Evolutionary conservation across 2,329 filamentous ascomycete genomes (phyloP).

Genomic region (Hansfordia pulvinata): DNA sequence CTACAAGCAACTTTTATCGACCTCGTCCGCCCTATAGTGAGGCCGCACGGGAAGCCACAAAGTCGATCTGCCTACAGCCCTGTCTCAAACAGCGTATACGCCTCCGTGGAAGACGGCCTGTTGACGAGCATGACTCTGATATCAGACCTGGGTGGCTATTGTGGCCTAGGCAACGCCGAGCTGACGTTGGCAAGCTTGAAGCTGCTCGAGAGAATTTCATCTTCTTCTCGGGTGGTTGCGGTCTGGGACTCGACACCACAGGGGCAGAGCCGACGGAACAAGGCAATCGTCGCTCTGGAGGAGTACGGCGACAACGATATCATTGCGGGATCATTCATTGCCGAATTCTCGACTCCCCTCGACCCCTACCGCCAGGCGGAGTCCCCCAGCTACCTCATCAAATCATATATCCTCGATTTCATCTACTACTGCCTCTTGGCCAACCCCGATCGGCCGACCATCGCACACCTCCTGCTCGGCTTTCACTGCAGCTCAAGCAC

Average conservation of each 20-base stretch:
- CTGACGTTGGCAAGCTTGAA: constrained; percentile 70
- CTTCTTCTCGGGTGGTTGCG: constrained; percentile 67
- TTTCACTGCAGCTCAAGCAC: constrained; percentile 65
- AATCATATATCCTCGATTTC: constrained; percentile 75
- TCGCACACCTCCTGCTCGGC: constrained; percentile 83
- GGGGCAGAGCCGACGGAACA: constrained; percentile 57
- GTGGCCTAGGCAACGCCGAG: constrained; percentile 68
- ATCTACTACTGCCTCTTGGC: constrained; percentile 67
- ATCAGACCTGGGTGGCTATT: constrained; percentile 74
- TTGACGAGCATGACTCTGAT: constrained; percentile 68
- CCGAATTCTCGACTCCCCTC: constrained; percentile 53
- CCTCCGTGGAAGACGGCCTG: constrained; percentile 87
- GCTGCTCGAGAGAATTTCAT: constrained; percentile 74
- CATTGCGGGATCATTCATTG: constrained; percentile 61
- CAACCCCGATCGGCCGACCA: constrained; percentile 63
- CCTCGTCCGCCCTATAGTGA: constrained; percentile 69
- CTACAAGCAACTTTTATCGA: constrained; percentile 87
- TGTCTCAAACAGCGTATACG: constrained; percentile 53
- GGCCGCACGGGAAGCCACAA: constrained; percentile 38
- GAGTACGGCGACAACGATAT: constrained; percentile 65
- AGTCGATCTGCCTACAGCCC: constrained; percentile 16
- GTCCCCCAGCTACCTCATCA: constrained; percentile 65
- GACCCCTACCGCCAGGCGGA: constrained; percentile 60
- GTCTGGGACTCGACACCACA: constrained; percentile 49
- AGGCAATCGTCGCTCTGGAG: constrained; percentile 79